Base-by-base conservation (phyloP, 495 filamentous ascomycete species). In the Aspergillus ellipticus region DNA sequence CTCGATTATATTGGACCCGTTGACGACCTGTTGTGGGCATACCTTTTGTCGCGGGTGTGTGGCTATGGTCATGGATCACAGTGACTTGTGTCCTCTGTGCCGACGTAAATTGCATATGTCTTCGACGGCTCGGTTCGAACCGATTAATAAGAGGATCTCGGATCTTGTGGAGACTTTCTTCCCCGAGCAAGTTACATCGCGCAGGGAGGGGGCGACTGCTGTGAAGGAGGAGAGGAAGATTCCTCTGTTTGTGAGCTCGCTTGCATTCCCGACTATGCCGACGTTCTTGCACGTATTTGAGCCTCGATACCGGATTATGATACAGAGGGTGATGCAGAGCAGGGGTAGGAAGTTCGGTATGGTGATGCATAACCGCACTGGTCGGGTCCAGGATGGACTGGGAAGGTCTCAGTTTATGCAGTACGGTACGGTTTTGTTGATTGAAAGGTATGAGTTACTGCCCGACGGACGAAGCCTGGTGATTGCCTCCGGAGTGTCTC, bases 201-300 rank as follows among this genome's bases (percentile, higher is more conserved):
- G 89, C 28, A 73, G 73, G 50, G 80, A 82, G 59, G 76, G 76
- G 4, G 74, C 77, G 50, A 51, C 69, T 39, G 60, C 70, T 9
- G 71, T 72, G 22, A 72, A 78, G 11, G 75, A 74, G 10, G 85
- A 84, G 15, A 78, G 82, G 26, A 80, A 85, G 26, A 78, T 85
- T 11, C 84, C 92, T 0, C 72, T 97, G 2, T 96, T 96, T 58
- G 79, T 95, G 45, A 92, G 88, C 69, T 88, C 90, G 3, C 71
- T 93, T 4, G 81, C 88, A 0, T 92, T 91, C 57, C 92, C 92
- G 11, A 77, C 77, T 0, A 90, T 92, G 83, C 90, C 89, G 1
- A 90, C 87, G 1, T 92, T 91, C 59, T 72, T 97, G 0, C 88
- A 93, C 64, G 81, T 97, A n/a, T 96, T 96, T 66, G 92, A 97